Conservation (phyloP, 2,329 filamentous ascomycete genomes). For the Xylaria sp. region DNA sequence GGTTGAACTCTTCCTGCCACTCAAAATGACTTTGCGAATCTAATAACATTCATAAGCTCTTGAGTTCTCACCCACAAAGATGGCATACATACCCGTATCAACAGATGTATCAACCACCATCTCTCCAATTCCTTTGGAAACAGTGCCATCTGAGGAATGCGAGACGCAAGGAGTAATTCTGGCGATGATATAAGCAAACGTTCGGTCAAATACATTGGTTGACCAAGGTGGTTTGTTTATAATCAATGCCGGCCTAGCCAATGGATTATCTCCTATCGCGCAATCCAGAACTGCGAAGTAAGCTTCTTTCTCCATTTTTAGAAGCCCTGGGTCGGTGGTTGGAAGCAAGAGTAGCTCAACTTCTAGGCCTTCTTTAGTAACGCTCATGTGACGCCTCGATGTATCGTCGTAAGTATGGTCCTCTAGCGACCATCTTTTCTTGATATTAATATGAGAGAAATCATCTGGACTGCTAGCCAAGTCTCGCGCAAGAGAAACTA, state of each 20-base stretch:
- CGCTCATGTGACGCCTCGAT: not conserved
- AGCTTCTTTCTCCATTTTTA: not conserved
- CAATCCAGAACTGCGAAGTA: constrained; percentile 16
- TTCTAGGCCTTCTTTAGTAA: constrained; percentile 15
- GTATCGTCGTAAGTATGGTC: not conserved
- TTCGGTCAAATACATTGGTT: not conserved
- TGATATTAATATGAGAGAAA: constrained; percentile 9
- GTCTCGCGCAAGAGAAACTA: not conserved
- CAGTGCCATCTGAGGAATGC: not conserved
- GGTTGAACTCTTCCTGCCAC: not conserved
- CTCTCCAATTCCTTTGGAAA: not conserved
- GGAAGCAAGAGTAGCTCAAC: constrained; percentile 16
- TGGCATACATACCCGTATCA: not conserved
- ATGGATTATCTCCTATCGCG: constrained; percentile 14
- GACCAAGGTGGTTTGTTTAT: not conserved
- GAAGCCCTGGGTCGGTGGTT: too few relatives aligned
- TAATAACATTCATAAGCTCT: not conserved
- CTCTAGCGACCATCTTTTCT: constrained; percentile 8
- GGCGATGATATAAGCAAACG: too few relatives aligned
- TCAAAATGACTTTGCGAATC: too few relatives aligned
- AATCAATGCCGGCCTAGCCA: constrained; percentile 8
- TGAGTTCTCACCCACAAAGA: not conserved
- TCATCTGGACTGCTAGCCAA: not conserved
- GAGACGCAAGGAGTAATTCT: not conserved
- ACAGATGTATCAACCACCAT: not conserved